Conservation (phyloP, 768 basidiomycete species). For the Kwoniella botswanensis region DNA sequence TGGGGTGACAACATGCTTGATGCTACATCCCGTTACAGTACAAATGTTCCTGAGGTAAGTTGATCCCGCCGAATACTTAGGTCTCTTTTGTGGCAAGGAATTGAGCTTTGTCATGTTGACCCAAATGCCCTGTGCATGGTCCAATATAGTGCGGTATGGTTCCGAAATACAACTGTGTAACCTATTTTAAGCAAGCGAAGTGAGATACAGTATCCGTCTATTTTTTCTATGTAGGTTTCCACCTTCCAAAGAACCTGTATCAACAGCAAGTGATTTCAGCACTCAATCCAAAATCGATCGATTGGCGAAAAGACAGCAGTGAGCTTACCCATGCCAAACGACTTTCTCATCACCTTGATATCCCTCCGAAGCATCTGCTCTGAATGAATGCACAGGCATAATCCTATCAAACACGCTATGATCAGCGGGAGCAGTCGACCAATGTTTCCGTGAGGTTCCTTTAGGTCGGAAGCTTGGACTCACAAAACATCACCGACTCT, state of each 20-base stretch:
- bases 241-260: constrained; percentile 23
- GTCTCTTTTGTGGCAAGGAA: too few species aligned
- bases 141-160: background rate
- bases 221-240: constrained; percentile 12
- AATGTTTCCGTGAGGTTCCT: background rate
- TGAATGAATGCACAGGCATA: constrained; percentile 38
- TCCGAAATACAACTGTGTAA: background rate
- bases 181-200: too few species aligned
- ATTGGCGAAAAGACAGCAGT: background rate
- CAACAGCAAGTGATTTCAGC: background rate
- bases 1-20: too few species aligned
- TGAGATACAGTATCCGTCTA: background rate
- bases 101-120: too few species aligned
- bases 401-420: constrained; percentile 14
- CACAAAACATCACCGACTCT: constrained; percentile 36
- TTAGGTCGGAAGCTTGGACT: constrained; percentile 8
- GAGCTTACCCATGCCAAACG: constrained; percentile 40
- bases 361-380: constrained; percentile 37
- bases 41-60: too few species aligned
- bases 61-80: too few species aligned
- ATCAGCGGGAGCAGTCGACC: background rate
- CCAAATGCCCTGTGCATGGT: too few species aligned
- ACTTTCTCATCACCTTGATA: constrained; percentile 33
- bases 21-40: too few species aligned
- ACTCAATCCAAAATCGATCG: background rate